Percentiles rank a stretch among this genome's conserved stretches.
Evolutionary conservation across 768 basidiomycete species (phyloP).

Genomic region (Panaeolus papilionaceus): DNA sequence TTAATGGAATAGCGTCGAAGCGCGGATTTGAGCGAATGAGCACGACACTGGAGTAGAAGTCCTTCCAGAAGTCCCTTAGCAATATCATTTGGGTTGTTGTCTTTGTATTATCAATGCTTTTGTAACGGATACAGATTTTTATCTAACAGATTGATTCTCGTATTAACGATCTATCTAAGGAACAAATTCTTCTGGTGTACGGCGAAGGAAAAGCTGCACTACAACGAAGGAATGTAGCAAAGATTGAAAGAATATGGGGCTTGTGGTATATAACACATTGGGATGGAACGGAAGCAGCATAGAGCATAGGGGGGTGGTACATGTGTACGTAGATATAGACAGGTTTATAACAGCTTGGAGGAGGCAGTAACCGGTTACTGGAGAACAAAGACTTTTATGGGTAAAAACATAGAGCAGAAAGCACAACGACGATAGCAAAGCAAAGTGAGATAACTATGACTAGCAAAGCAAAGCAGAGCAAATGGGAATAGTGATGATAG

Average conservation of each 20-base stretch:
- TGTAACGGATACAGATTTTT: conserved; percentile 4
- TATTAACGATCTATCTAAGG: not conserved
- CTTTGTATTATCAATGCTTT: conserved; percentile 12
- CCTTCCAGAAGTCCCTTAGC: no score
- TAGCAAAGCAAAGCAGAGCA: not conserved
- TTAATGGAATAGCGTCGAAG: conserved; percentile 39
- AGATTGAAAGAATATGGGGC: not conserved
- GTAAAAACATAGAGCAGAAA: conserved; percentile 19
- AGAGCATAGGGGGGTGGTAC: conserved; percentile 12
- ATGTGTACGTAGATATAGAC: conserved; percentile 15
- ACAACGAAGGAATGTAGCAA: not conserved
- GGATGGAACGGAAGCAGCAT: conserved; percentile 7
- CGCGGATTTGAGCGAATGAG: not conserved
- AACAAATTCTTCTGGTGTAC: not conserved
- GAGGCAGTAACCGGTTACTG: conserved; percentile 14
- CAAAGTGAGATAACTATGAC: not conserved
- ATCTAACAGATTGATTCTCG: not conserved
- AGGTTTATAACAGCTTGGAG: conserved; percentile 8
- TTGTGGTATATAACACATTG: not conserved
- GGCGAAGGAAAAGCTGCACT: conserved; percentile 4
- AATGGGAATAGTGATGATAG: not conserved
- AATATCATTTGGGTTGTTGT: not conserved
- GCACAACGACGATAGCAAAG: conserved; percentile 24
- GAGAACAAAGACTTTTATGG: conserved; percentile 15
- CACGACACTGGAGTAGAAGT: no score